These are phyloP conservation scores for Trametes versicolor DNA, from an alignment of 1,284 basidiomycete genomes.

Conservation along the genomic window DNA sequence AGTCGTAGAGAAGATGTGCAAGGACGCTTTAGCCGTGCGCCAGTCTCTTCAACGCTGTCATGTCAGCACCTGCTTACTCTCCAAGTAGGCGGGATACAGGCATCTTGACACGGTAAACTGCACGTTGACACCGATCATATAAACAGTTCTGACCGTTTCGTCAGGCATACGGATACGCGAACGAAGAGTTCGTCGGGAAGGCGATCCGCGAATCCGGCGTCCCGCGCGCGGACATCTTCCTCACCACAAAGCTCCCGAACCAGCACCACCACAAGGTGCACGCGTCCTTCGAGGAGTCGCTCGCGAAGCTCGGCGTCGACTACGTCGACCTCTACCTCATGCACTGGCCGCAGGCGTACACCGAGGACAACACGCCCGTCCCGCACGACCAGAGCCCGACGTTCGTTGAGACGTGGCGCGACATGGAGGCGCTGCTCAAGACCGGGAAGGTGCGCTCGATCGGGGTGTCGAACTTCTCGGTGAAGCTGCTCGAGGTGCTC, in stretches of 20 bases:
- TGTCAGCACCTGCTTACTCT: background rate
- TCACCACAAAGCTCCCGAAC: slow-evolving; percentile 53
- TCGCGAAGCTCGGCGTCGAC: slow-evolving; percentile 64
- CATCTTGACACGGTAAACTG: slow-evolving; percentile 37
- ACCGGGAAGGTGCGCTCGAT: slow-evolving; percentile 66
- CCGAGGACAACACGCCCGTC: slow-evolving; percentile 36
- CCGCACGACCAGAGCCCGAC: slow-evolving; percentile 55
- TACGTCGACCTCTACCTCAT: slow-evolving; percentile 81
- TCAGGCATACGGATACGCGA: slow-evolving; percentile 42
- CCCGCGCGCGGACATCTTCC: slow-evolving; percentile 54
- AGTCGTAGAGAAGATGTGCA: slow-evolving; percentile 35
- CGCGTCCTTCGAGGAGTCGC: slow-evolving; percentile 74
- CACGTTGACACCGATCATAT: no score
- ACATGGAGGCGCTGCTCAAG: slow-evolving; percentile 67
- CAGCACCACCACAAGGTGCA: slow-evolving; percentile 67
- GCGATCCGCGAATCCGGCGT: slow-evolving; percentile 53
- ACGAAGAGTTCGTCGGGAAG: slow-evolving; percentile 52
- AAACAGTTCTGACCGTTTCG: no score
- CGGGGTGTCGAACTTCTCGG: slow-evolving; percentile 76
- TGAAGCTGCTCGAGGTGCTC: slow-evolving; percentile 57
- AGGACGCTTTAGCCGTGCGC: slow-evolving; percentile 36
- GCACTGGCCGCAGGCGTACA: slow-evolving; percentile 69
- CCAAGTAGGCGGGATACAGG: slow-evolving; percentile 34
- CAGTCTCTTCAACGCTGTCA: background rate
- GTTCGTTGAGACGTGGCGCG: slow-evolving; percentile 62